Evolutionary conservation across 2,329 filamentous ascomycete genomes (phyloP), one percentile per base, ranked within the genome.

Genomic region (Fusarium nanum): DNA sequence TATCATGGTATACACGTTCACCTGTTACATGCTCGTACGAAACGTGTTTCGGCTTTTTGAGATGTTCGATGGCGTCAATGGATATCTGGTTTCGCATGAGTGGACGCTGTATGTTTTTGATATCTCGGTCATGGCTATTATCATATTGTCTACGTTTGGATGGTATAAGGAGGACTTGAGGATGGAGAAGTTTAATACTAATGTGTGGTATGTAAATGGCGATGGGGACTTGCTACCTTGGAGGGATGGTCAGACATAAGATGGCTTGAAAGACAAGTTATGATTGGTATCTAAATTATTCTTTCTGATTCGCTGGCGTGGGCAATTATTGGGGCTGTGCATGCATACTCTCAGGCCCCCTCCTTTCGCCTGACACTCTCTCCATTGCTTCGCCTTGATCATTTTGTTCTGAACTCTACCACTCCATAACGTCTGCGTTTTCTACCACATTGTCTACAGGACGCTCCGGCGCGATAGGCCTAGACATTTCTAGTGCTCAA

Each of bases 401-500:
- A n/a, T 11, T n/a, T n/a, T 2, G 32, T n/a, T 12, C 18, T 0
- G 7, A 37, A n/a, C 34, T 37, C 18, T 12, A 37, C 34, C 12
- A 37, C 34, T 12, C 10, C 34, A 7, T n/a, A 11, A 37, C 34
- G 9, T 3, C 6, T 12, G 5, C 2, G 2, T 4, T 10, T 37
- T 12, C 10, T n/a, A 3, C 0, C 6, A 37, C 0, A 5, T 11
- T 37, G 2, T 11, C 9, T n/a, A 37, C 34, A 7, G 10, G 0
- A 1, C 34, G 34, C 34, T n/a, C 18, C 10, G 34, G 34, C 9
- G 34, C 16, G 11, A 2, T 7, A 11, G 34, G 18, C 34, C 34
- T 6, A n/a, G 34, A 6, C 9, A 0, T 4, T 18, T 18, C 4
- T 2, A 6, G 32, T 34, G 16, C 32, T 18, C 32, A 18, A 10